Percentiles rank a stretch among this genome's conserved stretches.
Evolutionary conservation across 2,329 filamentous ascomycete species (phyloP).

Genomic region (Stemphylium vesicarium): DNA sequence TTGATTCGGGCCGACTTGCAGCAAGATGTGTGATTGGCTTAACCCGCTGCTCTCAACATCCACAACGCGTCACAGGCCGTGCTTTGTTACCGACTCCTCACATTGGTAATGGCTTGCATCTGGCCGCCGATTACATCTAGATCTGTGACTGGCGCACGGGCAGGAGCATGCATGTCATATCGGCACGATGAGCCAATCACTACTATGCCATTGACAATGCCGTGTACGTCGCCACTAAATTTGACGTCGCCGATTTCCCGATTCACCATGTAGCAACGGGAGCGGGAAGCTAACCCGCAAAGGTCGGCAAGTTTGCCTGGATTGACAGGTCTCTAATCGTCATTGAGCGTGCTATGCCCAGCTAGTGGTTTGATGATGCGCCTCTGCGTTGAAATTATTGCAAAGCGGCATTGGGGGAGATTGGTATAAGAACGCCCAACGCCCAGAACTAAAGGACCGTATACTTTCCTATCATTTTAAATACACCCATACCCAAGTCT

Average conservation of each 20-base stretch:
- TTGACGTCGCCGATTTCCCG: slow-evolving; percentile 17
- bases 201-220: slow-evolving; percentile 10
- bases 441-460: background rate
- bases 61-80: slow-evolving; percentile 20
- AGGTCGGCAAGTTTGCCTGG: slow-evolving; percentile 6
- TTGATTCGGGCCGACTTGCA: background rate
- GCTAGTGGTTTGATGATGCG: slow-evolving; percentile 17
- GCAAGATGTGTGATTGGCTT: background rate
- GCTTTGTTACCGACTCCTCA: slow-evolving; percentile 5
- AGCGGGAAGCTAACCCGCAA: slow-evolving; percentile 12
- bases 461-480: background rate
- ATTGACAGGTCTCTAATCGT: slow-evolving; percentile 23
- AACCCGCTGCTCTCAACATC: background rate
- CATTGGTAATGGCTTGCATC: slow-evolving; percentile 22
- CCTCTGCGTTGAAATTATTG: slow-evolving; percentile 4
- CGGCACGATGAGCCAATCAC: slow-evolving; percentile 17
- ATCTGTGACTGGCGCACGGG: slow-evolving; percentile 4
- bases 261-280: slow-evolving; percentile 12
- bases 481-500: background rate
- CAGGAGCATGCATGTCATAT: background rate
- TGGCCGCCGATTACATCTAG: slow-evolving; percentile 19
- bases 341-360: slow-evolving; percentile 16
- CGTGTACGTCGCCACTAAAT: slow-evolving; percentile 16
- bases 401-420: background rate
- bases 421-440: slow-evolving; percentile 5